Percentiles rank a stretch among this genome's conserved stretches.
Evolutionary conservation across 2,329 filamentous ascomycete species (phyloP).

Genomic region (Colletotrichum echinochloae): DNA sequence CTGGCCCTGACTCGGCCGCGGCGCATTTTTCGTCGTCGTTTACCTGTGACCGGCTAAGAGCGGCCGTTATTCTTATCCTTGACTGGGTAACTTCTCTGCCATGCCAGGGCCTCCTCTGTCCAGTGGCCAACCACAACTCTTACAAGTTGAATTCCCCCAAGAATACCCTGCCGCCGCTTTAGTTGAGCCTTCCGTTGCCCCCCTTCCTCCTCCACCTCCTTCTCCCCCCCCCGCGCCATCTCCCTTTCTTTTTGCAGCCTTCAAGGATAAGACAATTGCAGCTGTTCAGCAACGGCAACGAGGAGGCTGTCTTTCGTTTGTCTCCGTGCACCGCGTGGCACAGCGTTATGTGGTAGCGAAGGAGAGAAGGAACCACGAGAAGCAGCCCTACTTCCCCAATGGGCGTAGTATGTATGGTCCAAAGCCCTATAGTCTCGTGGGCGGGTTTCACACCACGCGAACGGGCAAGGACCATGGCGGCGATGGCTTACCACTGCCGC

Average conservation of each 20-base stretch:
- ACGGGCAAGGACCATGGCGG: conserved; percentile 27
- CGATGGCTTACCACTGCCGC: conserved; percentile 30
- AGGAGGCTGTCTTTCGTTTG: neutral
- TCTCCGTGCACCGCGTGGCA: neutral
- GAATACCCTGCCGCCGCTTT: conserved; percentile 7
- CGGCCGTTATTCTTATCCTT: neutral
- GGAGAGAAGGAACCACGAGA: neutral
- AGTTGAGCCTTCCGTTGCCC: neutral
- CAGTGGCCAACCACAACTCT: conserved; percentile 1
- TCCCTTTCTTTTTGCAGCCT: neutral
- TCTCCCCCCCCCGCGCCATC: neutral
- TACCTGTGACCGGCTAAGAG: conserved; percentile 6
- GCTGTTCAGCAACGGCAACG: neutral
- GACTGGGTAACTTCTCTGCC: neutral
- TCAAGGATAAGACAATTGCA: conserved; percentile 6
- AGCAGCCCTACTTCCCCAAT: conserved; percentile 16
- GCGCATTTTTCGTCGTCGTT: conserved; percentile 22
- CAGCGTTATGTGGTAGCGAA: neutral
- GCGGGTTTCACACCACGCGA: conserved; percentile 31
- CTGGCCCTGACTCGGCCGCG: conserved; percentile 28
- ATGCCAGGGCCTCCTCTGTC: no score
- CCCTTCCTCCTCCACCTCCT: conserved; percentile 1
- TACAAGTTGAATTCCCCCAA: neutral
- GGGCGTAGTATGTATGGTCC: conserved; percentile 6
- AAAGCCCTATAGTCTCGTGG: conserved; percentile 27